Evolutionary conservation across 495 filamentous ascomycete genomes (phyloP).

Genomic region (Neurospora tetraspora): DNA sequence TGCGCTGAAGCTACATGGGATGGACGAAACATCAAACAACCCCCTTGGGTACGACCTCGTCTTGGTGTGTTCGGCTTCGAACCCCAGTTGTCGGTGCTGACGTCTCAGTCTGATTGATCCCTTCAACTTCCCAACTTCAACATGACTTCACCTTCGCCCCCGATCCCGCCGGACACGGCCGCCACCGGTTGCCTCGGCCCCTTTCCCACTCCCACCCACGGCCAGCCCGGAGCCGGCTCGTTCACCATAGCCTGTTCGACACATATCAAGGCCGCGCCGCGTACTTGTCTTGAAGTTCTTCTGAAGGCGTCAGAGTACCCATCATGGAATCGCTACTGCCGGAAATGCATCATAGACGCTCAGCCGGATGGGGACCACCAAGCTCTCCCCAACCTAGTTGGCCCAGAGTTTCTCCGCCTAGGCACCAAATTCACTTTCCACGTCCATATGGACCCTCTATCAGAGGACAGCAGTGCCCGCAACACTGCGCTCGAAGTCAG

Average conservation of each 20-base stretch:
- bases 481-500: constrained; percentile 16
- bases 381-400: not conserved
- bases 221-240: constrained; percentile 10
- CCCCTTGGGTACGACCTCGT: not conserved
- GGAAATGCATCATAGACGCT: constrained; percentile 12
- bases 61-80: too few species aligned
- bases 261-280: constrained; percentile 20
- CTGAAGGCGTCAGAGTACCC: constrained; percentile 19
- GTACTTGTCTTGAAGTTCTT: constrained; percentile 15
- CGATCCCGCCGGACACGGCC: not conserved
- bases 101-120: too few species aligned
- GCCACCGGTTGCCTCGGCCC: constrained; percentile 1
- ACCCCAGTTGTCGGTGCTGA: too few species aligned
- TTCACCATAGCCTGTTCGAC: constrained; percentile 23
- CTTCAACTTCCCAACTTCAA: not conserved
- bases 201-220: constrained; percentile 22
- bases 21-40: not conserved
- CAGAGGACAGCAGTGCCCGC: not conserved
- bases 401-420: constrained; percentile 8
- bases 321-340: constrained; percentile 29
- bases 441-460: constrained; percentile 17
- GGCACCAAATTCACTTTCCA: constrained; percentile 25
- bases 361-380: constrained; percentile 1
- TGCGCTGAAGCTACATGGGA: not conserved
- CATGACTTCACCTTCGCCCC: not conserved